phyloP scores from a whole-genome alignment of 2,329 filamentous ascomycete genomes.

The Fusarium udum region DNA sequence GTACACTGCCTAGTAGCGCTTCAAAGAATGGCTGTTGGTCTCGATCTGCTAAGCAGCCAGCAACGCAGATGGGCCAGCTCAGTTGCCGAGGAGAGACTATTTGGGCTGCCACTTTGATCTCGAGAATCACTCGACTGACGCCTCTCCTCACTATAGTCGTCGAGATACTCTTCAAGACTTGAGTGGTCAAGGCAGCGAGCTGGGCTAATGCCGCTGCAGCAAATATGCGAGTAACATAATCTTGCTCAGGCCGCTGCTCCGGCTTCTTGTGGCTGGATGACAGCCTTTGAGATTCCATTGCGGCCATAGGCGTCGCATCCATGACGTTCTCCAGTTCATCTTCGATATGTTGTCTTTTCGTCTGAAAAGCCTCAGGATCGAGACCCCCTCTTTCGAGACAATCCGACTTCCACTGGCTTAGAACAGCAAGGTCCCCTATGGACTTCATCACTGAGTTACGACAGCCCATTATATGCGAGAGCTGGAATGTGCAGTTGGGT shows the following conservation, averaged over 20 bases:
- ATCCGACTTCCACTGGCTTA: not conserved
- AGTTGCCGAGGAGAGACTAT: not conserved
- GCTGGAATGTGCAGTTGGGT: not conserved
- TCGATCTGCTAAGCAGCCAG: not conserved
- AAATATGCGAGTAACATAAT: not conserved
- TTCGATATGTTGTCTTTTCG: not conserved
- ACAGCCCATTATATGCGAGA: not conserved
- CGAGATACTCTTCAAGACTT: fast-evolving
- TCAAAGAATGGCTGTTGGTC: not conserved
- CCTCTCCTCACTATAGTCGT: not conserved
- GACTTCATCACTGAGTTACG: not conserved
- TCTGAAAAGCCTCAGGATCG: fast-evolving
- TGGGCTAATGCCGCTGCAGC: not conserved
- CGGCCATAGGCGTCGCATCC: not conserved
- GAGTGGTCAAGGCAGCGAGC: not conserved
- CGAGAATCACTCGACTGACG: not conserved
- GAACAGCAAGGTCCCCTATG: not conserved
- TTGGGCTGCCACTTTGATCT: not conserved
- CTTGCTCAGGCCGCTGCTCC: not conserved
- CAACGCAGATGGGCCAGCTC: not conserved
- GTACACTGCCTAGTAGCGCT: fast-evolving
- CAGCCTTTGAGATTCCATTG: not conserved
- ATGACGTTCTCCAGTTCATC: not conserved
- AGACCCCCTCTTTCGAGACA: fast-evolving
- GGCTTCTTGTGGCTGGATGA: fast-evolving